Evolutionary conservation across 2,329 filamentous ascomycete genomes (phyloP).

Genomic region (Fusarium albosuccineum): DNA sequence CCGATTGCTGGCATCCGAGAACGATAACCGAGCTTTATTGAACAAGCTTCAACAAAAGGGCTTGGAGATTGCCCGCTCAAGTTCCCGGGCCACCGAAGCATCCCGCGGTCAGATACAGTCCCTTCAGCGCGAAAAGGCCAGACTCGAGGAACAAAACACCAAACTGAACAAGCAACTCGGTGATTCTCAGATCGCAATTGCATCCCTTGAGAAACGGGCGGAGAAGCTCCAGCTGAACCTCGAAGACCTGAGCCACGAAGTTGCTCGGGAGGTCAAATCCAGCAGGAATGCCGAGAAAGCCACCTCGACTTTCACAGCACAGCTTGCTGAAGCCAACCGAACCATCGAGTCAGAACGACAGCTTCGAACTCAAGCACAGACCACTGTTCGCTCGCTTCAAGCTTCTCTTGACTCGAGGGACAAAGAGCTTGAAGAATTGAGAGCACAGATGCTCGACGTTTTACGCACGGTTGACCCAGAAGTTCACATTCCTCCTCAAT

Average conservation of each 20-base stretch:
- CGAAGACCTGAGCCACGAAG: constrained; percentile 93
- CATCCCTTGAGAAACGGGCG: constrained; percentile 90
- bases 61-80: constrained; percentile 92
- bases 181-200: constrained; percentile 85
- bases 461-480: constrained; percentile 89
- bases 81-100: constrained; percentile 85
- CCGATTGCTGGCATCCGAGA: constrained; percentile 90
- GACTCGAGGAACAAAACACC: constrained; percentile 84
- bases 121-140: constrained; percentile 85
- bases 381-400: constrained; percentile 86
- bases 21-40: constrained; percentile 93
- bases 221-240: constrained; percentile 90
- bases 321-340: constrained; percentile 89
- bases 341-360: constrained; percentile 93
- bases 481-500: constrained; percentile 71
- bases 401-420: constrained; percentile 82
- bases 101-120: constrained; percentile 81
- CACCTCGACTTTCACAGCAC: constrained; percentile 81
- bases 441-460: constrained; percentile 83
- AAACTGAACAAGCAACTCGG: constrained; percentile 87
- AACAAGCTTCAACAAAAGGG: constrained; percentile 99
- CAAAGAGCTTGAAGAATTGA: constrained; percentile 83
- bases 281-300: constrained; percentile 92
- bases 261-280: constrained; percentile 89
- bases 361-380: constrained; percentile 84